Evolutionary conservation across 2,329 filamentous ascomycete species (phyloP), one percentile per base, ranked within the genome.

Genomic region (Plectosphaerella plurivora): DNA sequence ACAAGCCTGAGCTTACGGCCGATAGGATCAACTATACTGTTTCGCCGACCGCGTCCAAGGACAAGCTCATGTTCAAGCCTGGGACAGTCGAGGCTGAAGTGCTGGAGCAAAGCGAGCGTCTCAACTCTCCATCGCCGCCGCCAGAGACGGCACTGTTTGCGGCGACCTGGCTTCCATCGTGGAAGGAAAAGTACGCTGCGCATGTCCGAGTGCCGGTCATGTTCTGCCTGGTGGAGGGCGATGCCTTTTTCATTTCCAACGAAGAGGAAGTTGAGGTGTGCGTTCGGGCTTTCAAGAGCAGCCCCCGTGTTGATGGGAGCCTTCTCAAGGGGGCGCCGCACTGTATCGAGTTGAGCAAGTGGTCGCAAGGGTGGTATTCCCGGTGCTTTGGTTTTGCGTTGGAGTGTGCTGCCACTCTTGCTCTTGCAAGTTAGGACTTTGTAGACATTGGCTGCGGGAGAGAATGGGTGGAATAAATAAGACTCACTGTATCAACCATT

Each of bases 331-430:
- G 53, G 10, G 57, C 58, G 12, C 56, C 56, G 22, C 58, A 60
- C 48, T 53, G 52, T 39, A 6, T 60, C 10, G 56, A 60, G 52
- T 46, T 60, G 39, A 58, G 56, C 33, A 51, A 53, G 44, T 60
- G 55, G 55, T 42, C 49, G 4, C 53, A 53, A 14, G 55, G 58
- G 7, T 60, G 58, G 56, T 60, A 60, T 56, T 56, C 56, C 20
- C 45, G 54, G n/a, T 51, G 53, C 33, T 60, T 60, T 51, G 58
- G 58, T 2, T 60, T 57, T 51, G 56, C 53, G 22, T 12, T 55
- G 10, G 57, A 57, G 35, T 56, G 53, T 22, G 22, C 22, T 22
- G 22, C 22, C 5, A 22, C 22, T 22, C 22, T 22, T 22, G 22
- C 22, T 22, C 22, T 22, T 22, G 22, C 22, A 5, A 22, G 5